Conservation (phyloP, 257 asterid species). For the Nicotiana tabacum region DNA sequence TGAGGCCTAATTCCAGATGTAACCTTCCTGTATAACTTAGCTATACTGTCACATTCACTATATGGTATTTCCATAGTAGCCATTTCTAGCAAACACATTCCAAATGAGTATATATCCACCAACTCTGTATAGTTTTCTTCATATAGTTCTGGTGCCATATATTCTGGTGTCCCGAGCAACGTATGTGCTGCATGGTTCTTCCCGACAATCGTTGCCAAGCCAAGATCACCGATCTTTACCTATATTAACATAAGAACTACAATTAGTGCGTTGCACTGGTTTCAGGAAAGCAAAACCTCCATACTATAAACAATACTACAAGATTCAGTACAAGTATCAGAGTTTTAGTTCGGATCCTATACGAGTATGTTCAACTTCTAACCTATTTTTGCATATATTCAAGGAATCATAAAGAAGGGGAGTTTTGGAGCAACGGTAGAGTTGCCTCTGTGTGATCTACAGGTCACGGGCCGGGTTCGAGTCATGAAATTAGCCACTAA, state of each 20-base stretch:
- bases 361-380: not conserved
- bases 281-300: not conserved
- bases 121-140: constrained; percentile 30
- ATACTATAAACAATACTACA: not conserved
- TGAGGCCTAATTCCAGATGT: constrained; percentile 26
- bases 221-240: constrained; percentile 34
- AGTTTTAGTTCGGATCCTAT: not conserved
- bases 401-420: no score
- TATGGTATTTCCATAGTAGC: constrained; percentile 29
- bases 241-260: not conserved
- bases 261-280: not conserved
- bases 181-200: constrained; percentile 31
- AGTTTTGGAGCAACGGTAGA: no score
- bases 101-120: constrained; percentile 28
- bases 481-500: no score
- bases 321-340: not conserved
- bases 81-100: constrained; percentile 31
- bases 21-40: constrained; percentile 25
- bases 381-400: not conserved
- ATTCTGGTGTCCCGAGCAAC: constrained; percentile 27
- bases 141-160: constrained; percentile 31
- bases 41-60: constrained; percentile 29
- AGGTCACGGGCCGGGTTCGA: no score
- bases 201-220: constrained; percentile 29
- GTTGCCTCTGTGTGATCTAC: no score